phyloP scores from a whole-genome alignment of 2,329 filamentous ascomycete genomes.

The Ampelomyces quisqualis region DNA sequence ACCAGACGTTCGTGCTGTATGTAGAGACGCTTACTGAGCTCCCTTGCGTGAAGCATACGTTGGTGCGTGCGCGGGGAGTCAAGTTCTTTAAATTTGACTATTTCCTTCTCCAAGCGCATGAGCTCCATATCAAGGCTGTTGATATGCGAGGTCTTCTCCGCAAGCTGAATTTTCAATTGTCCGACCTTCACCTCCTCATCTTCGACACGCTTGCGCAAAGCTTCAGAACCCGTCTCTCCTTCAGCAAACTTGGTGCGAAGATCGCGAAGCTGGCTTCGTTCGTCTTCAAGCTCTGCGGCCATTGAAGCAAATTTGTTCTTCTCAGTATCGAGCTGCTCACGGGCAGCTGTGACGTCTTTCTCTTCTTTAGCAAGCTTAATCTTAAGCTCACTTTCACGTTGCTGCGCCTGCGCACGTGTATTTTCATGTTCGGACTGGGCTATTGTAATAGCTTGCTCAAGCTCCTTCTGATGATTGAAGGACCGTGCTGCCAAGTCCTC shows the following conservation, averaged over 20 bases:
- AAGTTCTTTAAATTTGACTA: conserved; percentile 53
- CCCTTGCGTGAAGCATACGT: conserved; percentile 72
- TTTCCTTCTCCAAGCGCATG: conserved; percentile 65
- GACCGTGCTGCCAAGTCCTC: conserved; percentile 49
- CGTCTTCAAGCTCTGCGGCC: conserved; percentile 59
- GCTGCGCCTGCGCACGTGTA: conserved; percentile 43
- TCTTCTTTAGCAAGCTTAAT: conserved; percentile 44
- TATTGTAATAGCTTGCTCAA: conserved; percentile 50
- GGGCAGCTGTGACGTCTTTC: conserved; percentile 37
- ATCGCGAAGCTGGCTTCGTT: conserved; percentile 67
- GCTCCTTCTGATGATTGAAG: conserved; percentile 47
- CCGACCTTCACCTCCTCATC: conserved; percentile 73
- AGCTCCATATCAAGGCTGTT: conserved; percentile 76
- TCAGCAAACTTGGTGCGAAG: conserved; percentile 73
- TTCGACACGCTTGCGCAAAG: conserved; percentile 70
- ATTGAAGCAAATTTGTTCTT: conserved; percentile 51
- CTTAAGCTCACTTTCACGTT: conserved; percentile 43
- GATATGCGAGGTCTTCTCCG: conserved; percentile 72
- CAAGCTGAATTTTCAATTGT: conserved; percentile 68
- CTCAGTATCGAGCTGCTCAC: conserved; percentile 51
- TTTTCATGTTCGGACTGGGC: conserved; percentile 51
- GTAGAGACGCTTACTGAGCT: conserved; percentile 80
- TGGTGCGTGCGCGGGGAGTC: conserved; percentile 61
- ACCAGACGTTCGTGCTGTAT: conserved; percentile 81
- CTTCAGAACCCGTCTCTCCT: conserved; percentile 80